These are phyloP conservation scores for Umbelopsis ramanniana DNA, from an alignment of 192 early-diverging fungal species.

Conservation along the genomic window DNA sequence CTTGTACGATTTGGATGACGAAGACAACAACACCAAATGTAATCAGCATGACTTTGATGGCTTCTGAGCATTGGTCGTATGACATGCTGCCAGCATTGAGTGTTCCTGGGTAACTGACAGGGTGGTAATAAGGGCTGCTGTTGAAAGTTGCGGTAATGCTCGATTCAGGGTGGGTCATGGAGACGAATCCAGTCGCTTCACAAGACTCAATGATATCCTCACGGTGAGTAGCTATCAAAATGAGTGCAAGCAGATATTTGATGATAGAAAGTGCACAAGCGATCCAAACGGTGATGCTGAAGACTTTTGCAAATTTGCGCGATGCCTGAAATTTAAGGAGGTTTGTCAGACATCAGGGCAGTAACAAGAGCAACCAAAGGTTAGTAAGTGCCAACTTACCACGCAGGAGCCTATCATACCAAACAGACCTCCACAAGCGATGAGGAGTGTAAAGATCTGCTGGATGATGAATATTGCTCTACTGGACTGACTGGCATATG, in stretches of 20 bases:
- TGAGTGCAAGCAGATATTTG: constrained; percentile 34
- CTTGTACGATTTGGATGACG: constrained; percentile 39
- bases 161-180: constrained; percentile 28
- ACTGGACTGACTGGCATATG: constrained; percentile 38
- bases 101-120: constrained; percentile 36
- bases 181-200: constrained; percentile 33
- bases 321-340: constrained; percentile 27
- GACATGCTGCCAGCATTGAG: constrained; percentile 30
- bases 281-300: constrained; percentile 40
- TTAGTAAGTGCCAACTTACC: constrained; percentile 24
- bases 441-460: constrained; percentile 32
- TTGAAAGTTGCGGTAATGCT: constrained; percentile 9
- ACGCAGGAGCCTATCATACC: constrained; percentile 40
- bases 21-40: constrained; percentile 30
- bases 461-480: constrained; percentile 32
- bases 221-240: constrained; percentile 31
- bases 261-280: constrained; percentile 36
- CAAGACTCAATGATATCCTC: constrained; percentile 30
- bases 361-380: neutral
- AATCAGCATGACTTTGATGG: constrained; percentile 25
- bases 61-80: constrained; percentile 21
- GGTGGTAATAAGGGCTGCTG: constrained; percentile 36
- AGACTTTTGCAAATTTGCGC: constrained; percentile 37
- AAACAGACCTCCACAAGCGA: constrained; percentile 34
- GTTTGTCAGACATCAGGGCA: neutral